Conservation (phyloP, 306 rosid species). For the Citrullus amarus region DNA sequence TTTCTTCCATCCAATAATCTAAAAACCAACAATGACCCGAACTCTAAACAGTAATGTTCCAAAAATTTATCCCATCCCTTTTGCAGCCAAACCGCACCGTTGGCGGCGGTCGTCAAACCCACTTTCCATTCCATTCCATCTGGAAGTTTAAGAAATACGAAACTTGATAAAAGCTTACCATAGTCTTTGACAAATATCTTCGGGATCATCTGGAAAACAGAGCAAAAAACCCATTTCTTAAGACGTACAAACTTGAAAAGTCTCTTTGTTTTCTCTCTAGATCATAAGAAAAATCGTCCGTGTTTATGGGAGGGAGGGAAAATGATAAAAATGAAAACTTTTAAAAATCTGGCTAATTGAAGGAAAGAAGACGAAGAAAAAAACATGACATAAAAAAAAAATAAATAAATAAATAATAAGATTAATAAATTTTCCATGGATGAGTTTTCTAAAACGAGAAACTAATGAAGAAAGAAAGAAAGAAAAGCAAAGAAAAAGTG, state of each 20-base stretch:
- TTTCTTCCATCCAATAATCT: neutral
- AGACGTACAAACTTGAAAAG: neutral
- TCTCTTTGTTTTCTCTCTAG: too few relatives aligned
- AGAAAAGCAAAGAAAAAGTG: neutral
- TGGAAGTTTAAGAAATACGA: neutral
- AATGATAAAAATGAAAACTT: too few relatives aligned
- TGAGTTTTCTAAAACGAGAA: too few relatives aligned
- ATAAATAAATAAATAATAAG: too few relatives aligned
- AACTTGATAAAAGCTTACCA: neutral
- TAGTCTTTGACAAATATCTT: neutral
- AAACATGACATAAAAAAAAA: too few relatives aligned
- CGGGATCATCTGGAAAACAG: neutral
- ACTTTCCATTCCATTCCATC: conserved; percentile 2
- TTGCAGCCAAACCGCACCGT: neutral
- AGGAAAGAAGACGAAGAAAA: too few relatives aligned
- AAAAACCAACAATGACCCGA: neutral
- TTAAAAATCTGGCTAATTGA: too few relatives aligned
- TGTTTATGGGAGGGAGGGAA: too few relatives aligned
- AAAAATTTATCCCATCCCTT: conserved; percentile 3
- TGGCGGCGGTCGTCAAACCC: neutral
- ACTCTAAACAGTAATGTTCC: neutral
- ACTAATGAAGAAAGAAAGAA: too few relatives aligned
- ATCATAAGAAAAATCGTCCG: too few relatives aligned
- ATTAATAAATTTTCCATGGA: too few relatives aligned
- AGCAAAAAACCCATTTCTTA: neutral